Base-by-base conservation (phyloP, 352 stramenopile species). In the Phytophthora ramorum region DNA sequence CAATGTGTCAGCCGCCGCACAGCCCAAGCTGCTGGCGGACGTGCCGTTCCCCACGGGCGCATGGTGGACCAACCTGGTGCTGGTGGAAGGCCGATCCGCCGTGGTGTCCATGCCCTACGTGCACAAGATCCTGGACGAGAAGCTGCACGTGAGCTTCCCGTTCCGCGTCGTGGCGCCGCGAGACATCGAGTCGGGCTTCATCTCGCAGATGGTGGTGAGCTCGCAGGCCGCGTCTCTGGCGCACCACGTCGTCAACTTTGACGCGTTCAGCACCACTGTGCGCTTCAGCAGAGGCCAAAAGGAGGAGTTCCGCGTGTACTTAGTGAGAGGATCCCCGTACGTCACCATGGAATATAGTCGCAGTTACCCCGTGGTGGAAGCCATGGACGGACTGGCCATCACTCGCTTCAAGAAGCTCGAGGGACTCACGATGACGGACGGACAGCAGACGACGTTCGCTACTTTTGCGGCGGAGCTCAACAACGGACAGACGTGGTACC, bases 11-110 rank as follows among this genome's bases (percentile, higher is more conserved):
- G 20, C 20, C 17, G 7, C 14, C 6, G 4, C 10, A 13, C 20
- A 28, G 4, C 63, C 57, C 12, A 73, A 63, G 49, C 30, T 72
- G 16, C 70, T 87, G 24, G 71, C 65, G 6, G 81, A 89, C 58
- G 70, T 80, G 40, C 81, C 84, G 46, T 95, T 95, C 72, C 87
- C 87, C 17, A 95, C 87, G 0, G 84, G 84, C 47, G 84, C 87
- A 4, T 95, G 82, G 73, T 95, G 87, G 87, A 92, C 84, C 37
- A 95, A 95, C 64, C 69, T 92, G 32, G 85, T 95, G 58, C 75
- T 95, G 26, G 78, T 77, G 19, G 58, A 89, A 26, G 83, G 87
- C 61, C 73, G 84, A 32, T 75, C 75, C 45, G 55, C 73, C 41
- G 76, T 95, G 26, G 75, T 76, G n/a, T 76, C 81, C 52, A 80